Evolutionary conservation across 2,329 filamentous ascomycete genomes (phyloP).

Genomic region (Xylariaceae sp.): DNA sequence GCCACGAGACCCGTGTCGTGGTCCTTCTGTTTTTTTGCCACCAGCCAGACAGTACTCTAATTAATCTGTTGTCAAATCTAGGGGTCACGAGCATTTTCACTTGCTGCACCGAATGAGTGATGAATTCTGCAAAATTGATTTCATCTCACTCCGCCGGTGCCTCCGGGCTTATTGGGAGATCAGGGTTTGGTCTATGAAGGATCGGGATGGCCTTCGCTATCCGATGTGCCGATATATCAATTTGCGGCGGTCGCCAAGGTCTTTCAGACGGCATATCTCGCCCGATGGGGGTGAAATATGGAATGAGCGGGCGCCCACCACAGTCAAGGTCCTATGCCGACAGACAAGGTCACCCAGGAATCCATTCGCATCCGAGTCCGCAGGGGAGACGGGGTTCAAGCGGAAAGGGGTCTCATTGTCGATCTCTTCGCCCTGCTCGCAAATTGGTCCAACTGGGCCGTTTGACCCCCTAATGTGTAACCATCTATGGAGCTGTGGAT

Average conservation of each 20-base stretch:
- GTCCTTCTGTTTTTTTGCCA: neutral
- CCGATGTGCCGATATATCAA: neutral
- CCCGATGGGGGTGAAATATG: neutral
- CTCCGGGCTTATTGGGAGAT: neutral
- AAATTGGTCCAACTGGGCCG: conserved; percentile 5
- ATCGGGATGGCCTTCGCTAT: neutral
- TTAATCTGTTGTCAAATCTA: neutral
- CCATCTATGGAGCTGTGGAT: neutral
- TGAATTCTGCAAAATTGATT: neutral
- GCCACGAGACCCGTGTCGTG: neutral
- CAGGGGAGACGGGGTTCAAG: neutral
- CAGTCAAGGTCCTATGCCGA: neutral
- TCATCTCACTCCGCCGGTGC: neutral
- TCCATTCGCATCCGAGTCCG: neutral
- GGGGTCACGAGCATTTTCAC: neutral
- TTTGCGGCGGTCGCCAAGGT: neutral
- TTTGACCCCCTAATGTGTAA: conserved; percentile 1
- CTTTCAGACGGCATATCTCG: neutral
- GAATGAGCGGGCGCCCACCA: neutral
- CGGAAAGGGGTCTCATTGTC: conserved; percentile 9
- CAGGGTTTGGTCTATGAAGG: neutral
- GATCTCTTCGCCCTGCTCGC: conserved; percentile 4
- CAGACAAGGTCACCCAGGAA: neutral
- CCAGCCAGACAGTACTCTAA: neutral
- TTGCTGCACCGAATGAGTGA: neutral